Conservation (phyloP, 495 filamentous ascomycete genomes). For the Penicillium waksmanii region DNA sequence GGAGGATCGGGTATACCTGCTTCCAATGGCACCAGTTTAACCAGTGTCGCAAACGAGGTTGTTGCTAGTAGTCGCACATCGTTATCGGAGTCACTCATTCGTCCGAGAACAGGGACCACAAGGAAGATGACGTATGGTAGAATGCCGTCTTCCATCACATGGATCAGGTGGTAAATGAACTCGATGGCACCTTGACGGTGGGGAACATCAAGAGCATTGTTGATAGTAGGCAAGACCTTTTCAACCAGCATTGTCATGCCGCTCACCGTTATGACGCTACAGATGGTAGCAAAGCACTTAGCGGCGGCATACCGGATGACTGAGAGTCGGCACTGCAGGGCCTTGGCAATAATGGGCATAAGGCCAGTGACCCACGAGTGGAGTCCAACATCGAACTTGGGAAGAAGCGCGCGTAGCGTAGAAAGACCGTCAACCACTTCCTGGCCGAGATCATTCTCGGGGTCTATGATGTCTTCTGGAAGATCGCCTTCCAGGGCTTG, state of each 20-base stretch:
- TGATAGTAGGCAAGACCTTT: conserved; percentile 87
- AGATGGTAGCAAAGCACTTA: conserved; percentile 96
- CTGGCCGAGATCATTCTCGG: conserved; percentile 76
- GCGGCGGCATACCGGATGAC: conserved; percentile 95
- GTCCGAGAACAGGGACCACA: conserved; percentile 94
- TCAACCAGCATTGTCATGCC: conserved; percentile 97
- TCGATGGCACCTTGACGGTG: conserved; percentile 93
- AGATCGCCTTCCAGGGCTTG: conserved; percentile 75
- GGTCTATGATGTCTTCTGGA: conserved; percentile 68
- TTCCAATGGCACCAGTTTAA: conserved; percentile 98
- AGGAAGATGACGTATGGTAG: conserved; percentile 98
- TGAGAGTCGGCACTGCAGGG: conserved; percentile 81
- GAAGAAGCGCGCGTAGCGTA: conserved; percentile 84
- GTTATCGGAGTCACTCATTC: conserved; percentile 99
- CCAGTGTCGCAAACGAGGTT: conserved; percentile 93
- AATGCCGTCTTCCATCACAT: conserved; percentile 96
- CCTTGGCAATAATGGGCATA: conserved; percentile 85
- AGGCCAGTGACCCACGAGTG: conserved; percentile 77
- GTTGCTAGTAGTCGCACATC: conserved; percentile 93
- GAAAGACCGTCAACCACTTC: conserved; percentile 93
- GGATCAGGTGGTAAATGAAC: conserved; percentile 91
- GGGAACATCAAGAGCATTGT: conserved; percentile 80
- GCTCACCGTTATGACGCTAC: conserved; percentile 91
- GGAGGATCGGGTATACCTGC: conserved; percentile 97
- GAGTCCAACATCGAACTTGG: conserved; percentile 74